Percentiles rank a stretch among this genome's conserved stretches.
Evolutionary conservation across 768 basidiomycete species (phyloP).

Genomic region (Suillus subalutaceus): DNA sequence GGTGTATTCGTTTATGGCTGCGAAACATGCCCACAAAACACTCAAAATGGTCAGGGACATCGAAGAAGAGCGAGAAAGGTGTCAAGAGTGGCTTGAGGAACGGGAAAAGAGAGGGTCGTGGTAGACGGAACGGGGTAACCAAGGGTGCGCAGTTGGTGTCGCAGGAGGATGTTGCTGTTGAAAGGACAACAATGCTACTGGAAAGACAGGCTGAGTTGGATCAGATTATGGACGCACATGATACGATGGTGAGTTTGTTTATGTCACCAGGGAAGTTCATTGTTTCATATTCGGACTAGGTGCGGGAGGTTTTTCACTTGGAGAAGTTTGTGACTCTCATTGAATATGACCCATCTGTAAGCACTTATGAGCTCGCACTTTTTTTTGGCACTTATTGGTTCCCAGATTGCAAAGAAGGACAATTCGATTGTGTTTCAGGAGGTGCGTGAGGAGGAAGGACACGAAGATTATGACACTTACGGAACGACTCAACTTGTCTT

Average conservation of each 20-base stretch:
- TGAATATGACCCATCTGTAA: constrained; percentile 73
- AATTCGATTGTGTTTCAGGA: constrained; percentile 71
- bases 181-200: constrained; percentile 51
- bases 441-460: constrained; percentile 44
- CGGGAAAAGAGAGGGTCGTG: constrained; percentile 10
- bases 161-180: constrained; percentile 31
- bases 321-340: constrained; percentile 79
- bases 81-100: constrained; percentile 19
- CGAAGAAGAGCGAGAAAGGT: constrained; percentile 12
- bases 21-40: constrained; percentile 27
- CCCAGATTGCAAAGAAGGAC: constrained; percentile 73
- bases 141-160: constrained; percentile 13
- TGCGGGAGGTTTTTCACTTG: constrained; percentile 89
- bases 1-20: constrained; percentile 6
- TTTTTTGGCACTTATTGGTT: constrained; percentile 9
- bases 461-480: constrained; percentile 9
- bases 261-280: neutral
- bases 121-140: constrained; percentile 8
- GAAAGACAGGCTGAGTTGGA: constrained; percentile 64
- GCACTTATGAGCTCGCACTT: constrained; percentile 18
- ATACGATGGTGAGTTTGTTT: constrained; percentile 62
- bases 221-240: constrained; percentile 64
- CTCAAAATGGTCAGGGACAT: constrained; percentile 11
- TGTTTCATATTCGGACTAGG: constrained; percentile 40
- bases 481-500: constrained; percentile 11